Base-by-base conservation (phyloP, 192 early-diverging fungal genomes). In the Diversispora eburnea region DNA sequence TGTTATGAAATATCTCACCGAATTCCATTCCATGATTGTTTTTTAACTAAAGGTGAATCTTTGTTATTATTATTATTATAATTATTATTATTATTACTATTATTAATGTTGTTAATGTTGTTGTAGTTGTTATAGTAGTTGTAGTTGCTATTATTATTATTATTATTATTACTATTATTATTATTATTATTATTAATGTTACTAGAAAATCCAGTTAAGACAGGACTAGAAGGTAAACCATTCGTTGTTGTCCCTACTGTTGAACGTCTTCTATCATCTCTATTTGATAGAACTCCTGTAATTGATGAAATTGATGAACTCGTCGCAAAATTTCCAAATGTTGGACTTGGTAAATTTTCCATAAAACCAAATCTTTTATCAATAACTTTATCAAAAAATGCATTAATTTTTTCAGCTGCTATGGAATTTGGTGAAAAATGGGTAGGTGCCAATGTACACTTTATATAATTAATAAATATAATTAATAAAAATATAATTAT, bases 341-440 rank as follows among this genome's bases (percentile, higher is more conserved):
- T 61, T 15, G 58, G 57, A 39, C 45, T 61, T 33, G 8, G 56
- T 19, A 43, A 45, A 57, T 70, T 7, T 5, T 70, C 69, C n/a
- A 20, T 33, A n/a, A 60, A 8, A 17, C 47, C 43, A 25, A 47
- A 72, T 49, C 61, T 72, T 61, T 72, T 72, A 17, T 72, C 70
- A 46, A 72, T 72, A 12, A 72, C 70, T 47, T 47, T 60, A 43
- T 72, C 70, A 47, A 72, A 72, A 61, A 72, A 72, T 49, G 70
- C 57, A 49, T 72, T 43, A 49, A 72, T 49, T 17, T 72, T 72
- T 3, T 72, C 57, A 5, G 58, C 39, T 51, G 58, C 56, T 46
- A 72, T 61, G 8, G 70, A 72, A 48, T 46, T 49, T 48, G 12
- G 57, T 48, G 59, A 13, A 33, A 72, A 72, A 48, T 72, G 70